Base-by-base conservation (phyloP, 2,329 filamentous ascomycete species). In the Cytospora leucostoma region DNA sequence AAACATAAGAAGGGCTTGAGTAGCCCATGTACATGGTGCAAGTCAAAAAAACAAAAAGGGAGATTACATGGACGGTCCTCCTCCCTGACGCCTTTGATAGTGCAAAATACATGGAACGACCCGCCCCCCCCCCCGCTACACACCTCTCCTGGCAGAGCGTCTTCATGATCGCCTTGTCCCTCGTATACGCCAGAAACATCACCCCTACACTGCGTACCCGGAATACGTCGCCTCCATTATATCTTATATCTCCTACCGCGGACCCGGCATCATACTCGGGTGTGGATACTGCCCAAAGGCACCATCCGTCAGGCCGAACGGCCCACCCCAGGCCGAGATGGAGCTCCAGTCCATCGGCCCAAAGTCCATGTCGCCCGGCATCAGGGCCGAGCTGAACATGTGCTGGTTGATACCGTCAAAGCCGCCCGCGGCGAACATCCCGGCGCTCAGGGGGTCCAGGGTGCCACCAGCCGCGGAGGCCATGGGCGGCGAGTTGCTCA, bases 341-440 rank as follows among this genome's bases (percentile, higher is more conserved):
- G 78, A 79, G 34, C 76, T 77, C 80, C 80, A 83, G 67, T 83
- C 80, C 79, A 83, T 79, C 35, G 78, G 67, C 0, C 67, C 69
- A 53, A 74, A 68, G 50, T 74, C 74, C 53, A 73, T 63, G 15
- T 72, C 52, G 21, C 59, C 67, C 47, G 69, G 62, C 67, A 70
- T 65, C 6, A 59, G 58, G 34, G 59, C 60, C 56, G 52, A 62
- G 70, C 72, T 72, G 74, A 74, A 76, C 59, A 75, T 68, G 34
- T 64, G 61, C 8, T 68, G 65, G 35, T 69, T 71, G 52, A 74
- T 68, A 51, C 68, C 69, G 52, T 73, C 71, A 56, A 71, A 72
- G 10, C 65, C 66, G 13, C 34, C 56, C 10, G 60, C 40, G 7
- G 65, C 54, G 44, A 69, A 66, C 17, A 66, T 56, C 13, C 51